These are phyloP conservation scores for Neurospora sp. DNA, from an alignment of 2,329 filamentous ascomycete genomes.

Conservation along the genomic window DNA sequence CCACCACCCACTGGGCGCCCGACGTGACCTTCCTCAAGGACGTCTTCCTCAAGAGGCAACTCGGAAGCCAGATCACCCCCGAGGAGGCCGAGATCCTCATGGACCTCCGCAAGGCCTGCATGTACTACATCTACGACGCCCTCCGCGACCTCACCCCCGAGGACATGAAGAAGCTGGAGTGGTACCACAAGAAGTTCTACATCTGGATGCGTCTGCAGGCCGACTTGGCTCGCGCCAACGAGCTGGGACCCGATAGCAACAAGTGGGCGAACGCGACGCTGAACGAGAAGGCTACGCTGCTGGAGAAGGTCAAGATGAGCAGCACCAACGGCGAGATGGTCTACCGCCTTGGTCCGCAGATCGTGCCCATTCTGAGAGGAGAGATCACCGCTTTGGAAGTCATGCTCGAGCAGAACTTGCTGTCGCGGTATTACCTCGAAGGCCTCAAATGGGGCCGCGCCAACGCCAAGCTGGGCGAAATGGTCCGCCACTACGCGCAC, in stretches of 20 bases:
- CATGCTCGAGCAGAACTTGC: constrained; percentile 23
- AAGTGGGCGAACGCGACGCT: constrained; percentile 2
- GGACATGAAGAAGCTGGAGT: constrained; percentile 11
- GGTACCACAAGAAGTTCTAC: constrained; percentile 17
- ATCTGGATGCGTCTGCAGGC: constrained; percentile 16
- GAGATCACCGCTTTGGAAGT: constrained; percentile 24
- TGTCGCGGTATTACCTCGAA: constrained; percentile 24
- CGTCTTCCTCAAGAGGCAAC: constrained; percentile 9
- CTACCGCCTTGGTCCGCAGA: constrained; percentile 19
- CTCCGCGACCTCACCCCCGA: constrained; percentile 6
- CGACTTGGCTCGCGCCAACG: constrained; percentile 11
- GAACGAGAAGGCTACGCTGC: constrained; percentile 5
- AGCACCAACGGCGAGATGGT: constrained; percentile 22
- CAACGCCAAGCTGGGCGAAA: constrained; percentile 17
- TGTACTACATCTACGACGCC: constrained; percentile 14
- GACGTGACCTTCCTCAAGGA: constrained; percentile 13
- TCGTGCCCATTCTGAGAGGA: constrained; percentile 23
- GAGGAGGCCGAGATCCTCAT: constrained; percentile 10
- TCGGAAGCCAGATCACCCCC: constrained; percentile 11
- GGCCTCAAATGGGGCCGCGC: constrained; percentile 14
- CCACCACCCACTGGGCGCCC: constrained; percentile 11
- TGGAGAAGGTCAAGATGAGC: constrained; percentile 9
- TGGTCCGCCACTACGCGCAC: constrained; percentile 13
- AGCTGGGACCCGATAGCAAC: constrained; percentile 11
- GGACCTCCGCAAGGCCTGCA: constrained; percentile 14